phyloP scores from a whole-genome alignment of 2,329 filamentous ascomycete genomes.

The Myriosclerotinia curreyana region DNA sequence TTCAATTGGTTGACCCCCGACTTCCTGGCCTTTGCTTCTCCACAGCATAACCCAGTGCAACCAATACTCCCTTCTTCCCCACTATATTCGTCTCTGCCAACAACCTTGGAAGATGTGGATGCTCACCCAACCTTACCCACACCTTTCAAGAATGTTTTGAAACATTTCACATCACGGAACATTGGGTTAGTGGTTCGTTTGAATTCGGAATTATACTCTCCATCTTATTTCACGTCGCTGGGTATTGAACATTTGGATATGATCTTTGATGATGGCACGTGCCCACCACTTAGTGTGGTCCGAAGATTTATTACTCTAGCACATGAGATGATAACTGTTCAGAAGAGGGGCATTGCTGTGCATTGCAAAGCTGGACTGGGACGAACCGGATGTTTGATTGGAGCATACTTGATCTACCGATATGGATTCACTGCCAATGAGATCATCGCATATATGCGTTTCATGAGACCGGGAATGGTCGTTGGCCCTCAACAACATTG shows the following conservation, averaged over 20 bases:
- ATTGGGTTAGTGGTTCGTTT: slow-evolving; percentile 92
- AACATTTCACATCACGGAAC: slow-evolving; percentile 82
- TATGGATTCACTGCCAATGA: slow-evolving; percentile 97
- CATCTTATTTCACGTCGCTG: slow-evolving; percentile 93
- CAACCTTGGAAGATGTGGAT: slow-evolving; percentile 69
- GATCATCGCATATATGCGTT: slow-evolving; percentile 96
- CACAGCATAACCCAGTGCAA: slow-evolving; percentile 74
- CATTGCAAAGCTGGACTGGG: slow-evolving; percentile 98
- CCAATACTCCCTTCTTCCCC: slow-evolving; percentile 71
- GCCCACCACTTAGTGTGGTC: slow-evolving; percentile 83
- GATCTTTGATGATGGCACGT: slow-evolving; percentile 99
- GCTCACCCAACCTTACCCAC: slow-evolving; percentile 68
- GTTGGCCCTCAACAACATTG: slow-evolving; percentile 98
- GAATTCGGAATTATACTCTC: slow-evolving; percentile 93
- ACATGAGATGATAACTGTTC: slow-evolving; percentile 87
- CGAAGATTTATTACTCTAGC: slow-evolving; percentile 92
- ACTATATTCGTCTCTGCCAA: slow-evolving; percentile 70
- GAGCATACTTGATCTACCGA: slow-evolving; percentile 95
- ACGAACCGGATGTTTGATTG: slow-evolving; percentile 92
- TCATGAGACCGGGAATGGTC: slow-evolving; percentile 98
- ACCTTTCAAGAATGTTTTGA: slow-evolving; percentile 94
- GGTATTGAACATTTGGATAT: slow-evolving; percentile 97
- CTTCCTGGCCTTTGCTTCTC: slow-evolving; percentile 95
- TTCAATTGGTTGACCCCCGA: slow-evolving; percentile 99
- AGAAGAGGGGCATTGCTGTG: slow-evolving; percentile 90